A percentile compares a stretch with the other conserved stretches of the same genome.
Conservation (phyloP, 2,329 filamentous ascomycete species). For the Alternaria sp. region DNA sequence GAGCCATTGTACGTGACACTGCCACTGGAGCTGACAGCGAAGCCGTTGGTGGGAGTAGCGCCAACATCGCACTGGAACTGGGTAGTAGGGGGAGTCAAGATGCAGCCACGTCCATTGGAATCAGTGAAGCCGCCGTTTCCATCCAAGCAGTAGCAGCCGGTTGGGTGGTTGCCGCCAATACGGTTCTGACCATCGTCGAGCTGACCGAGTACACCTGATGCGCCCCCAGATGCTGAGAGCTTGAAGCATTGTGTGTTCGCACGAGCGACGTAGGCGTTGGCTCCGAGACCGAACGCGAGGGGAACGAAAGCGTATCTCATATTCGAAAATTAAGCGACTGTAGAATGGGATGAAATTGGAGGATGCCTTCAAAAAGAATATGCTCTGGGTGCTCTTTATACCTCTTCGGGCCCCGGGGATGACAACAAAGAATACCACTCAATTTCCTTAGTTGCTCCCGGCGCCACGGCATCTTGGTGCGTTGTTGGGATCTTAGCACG, state of each 20-base stretch:
- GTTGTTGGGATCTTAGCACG: slow-evolving; percentile 13
- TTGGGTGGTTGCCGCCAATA: slow-evolving; percentile 59
- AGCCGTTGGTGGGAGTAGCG: slow-evolving; percentile 59
- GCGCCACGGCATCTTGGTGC: neutral
- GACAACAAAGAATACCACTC: slow-evolving; percentile 16
- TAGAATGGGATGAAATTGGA: neutral
- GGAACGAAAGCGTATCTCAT: slow-evolving; percentile 36
- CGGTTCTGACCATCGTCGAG: slow-evolving; percentile 69
- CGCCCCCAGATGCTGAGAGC: slow-evolving; percentile 35
- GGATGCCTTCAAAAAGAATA: neutral
- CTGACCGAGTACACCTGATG: slow-evolving; percentile 64
- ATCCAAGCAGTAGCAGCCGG: slow-evolving; percentile 64
- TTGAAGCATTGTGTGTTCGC: slow-evolving; percentile 28
- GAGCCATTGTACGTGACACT: slow-evolving; percentile 61
- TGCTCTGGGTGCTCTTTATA: slow-evolving; percentile 6
- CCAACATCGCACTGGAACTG: slow-evolving; percentile 70
- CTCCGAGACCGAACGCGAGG: slow-evolving; percentile 30
- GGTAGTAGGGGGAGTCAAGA: slow-evolving; percentile 66
- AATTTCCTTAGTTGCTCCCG: neutral
- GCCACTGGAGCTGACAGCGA: slow-evolving; percentile 64
- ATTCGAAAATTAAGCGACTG: slow-evolving; percentile 14
- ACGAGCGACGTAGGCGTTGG: slow-evolving; percentile 34
- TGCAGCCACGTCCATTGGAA: slow-evolving; percentile 65
- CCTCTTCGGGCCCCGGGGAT: neutral
- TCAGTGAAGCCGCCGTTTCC: slow-evolving; percentile 62